Conservation (phyloP, 306 rosid genomes). For the Cicer judaicum region DNA sequence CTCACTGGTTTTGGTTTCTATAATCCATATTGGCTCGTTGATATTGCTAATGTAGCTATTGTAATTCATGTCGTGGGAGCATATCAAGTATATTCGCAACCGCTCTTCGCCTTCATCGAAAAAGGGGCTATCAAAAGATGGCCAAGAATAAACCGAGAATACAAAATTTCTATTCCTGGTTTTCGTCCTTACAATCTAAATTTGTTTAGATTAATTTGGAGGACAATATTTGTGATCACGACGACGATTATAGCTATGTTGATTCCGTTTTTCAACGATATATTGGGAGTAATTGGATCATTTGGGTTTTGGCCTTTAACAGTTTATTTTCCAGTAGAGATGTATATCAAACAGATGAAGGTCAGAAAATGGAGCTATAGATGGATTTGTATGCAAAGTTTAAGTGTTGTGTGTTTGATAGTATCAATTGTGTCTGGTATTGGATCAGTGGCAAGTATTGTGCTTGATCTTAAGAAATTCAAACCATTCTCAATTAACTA, state of each 20-base stretch:
- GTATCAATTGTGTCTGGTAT: constrained; percentile 56
- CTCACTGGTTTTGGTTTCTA: constrained; percentile 76
- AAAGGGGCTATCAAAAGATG: constrained; percentile 48
- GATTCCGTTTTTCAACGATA: constrained; percentile 79
- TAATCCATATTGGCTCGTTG: constrained; percentile 75
- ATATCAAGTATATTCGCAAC: constrained; percentile 79
- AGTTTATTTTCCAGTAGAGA: constrained; percentile 71
- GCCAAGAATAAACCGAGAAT: constrained; percentile 48
- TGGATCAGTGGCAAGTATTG: constrained; percentile 69
- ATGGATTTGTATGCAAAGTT: constrained; percentile 62
- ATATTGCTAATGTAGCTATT: constrained; percentile 74
- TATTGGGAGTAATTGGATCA: constrained; percentile 76
- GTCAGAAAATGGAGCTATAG: constrained; percentile 65
- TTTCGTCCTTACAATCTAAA: constrained; percentile 51
- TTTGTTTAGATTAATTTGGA: constrained; percentile 65
- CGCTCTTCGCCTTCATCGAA: constrained; percentile 70
- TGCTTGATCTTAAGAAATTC: constrained; percentile 52
- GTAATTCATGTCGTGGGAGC: constrained; percentile 82
- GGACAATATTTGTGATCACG: constrained; percentile 62
- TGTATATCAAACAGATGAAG: constrained; percentile 68
- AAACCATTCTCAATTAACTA: constrained; percentile 55
- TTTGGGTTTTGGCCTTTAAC: constrained; percentile 83
- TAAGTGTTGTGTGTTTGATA: constrained; percentile 59
- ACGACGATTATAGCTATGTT: constrained; percentile 75
- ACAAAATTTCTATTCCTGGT: constrained; percentile 55